Evolutionary conservation across 2,329 filamentous ascomycete genomes (phyloP), one percentile per base, ranked within the genome.

Genomic region (Fusarium annulatum): DNA sequence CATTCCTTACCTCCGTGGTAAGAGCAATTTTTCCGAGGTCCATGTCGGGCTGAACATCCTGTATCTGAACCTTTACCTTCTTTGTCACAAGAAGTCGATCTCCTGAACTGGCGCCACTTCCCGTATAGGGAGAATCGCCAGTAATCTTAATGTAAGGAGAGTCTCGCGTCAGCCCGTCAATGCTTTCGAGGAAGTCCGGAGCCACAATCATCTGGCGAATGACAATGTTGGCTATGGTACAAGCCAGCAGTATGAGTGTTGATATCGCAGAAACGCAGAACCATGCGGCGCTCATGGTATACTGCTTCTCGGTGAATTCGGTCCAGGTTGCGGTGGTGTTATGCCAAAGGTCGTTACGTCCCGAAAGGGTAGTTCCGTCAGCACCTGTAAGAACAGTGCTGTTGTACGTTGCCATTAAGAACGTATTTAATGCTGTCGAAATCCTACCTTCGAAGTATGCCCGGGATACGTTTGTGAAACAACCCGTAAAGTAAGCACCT

Each of bases 401-500:
- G 14, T 41, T 41, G 39, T 41, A 41, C 5, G 39, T 14, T 41
- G 39, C 39, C 39, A 41, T 41, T n/a, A n/a, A n/a, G 39, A 41
- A 41, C 19, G 39, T 41, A 4, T 41, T 41, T 4, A 41, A 41
- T n/a, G 12, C 39, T n/a, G 39, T 41, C 12, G 39, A 41, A 9
- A 41, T 4, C 12, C 39, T 14, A n/a, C 39, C 21, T 41, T 41
- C 39, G 0, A 41, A 41, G 21, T n/a, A 4, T 41, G 7, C 7
- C 1, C 11, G 39, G 11, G 39, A 41, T n/a, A 41, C 3, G 21
- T n/a, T 41, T 41, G 7, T 41, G 19, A 41, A 41, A 15, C 39
- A 41, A 3, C 21, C 39, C 9, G 39, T 0, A n/a, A 14, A 41
- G 0, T n/a, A 41, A 14, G 39, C 39, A 0, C 14, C 39, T n/a